phyloP scores from a whole-genome alignment of 129 eudicot genomes.

The Chrysanthemum makinoi region DNA sequence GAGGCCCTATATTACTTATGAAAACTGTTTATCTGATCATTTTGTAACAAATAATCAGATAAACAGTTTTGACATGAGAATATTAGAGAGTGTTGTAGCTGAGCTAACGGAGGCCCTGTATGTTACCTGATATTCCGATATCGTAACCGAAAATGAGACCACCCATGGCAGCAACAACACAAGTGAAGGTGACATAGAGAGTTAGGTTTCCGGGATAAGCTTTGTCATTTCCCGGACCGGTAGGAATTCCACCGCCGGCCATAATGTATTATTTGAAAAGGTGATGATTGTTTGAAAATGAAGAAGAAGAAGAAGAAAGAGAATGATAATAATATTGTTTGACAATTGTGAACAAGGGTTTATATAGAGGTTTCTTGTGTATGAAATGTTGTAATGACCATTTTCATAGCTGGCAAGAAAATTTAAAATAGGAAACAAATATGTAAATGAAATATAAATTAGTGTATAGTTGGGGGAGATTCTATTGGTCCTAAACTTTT shows the following conservation, averaged over 20 bases:
- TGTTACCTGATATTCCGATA: conserved; percentile 84
- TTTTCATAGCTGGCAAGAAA: conserved; percentile 25
- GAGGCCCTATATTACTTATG: no score
- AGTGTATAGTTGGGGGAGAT: conserved; percentile 18
- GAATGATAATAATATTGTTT: conserved; percentile 16
- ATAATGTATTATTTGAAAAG: conserved; percentile 29
- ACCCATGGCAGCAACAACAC: conserved; percentile 96
- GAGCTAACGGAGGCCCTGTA: no score
- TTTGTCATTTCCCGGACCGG: conserved; percentile 49
- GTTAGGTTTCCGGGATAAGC: conserved; percentile 88
- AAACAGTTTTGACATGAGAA: no score
- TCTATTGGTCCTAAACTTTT: conserved; percentile 9
- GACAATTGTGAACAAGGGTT: background rate
- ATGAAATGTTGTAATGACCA: conserved; percentile 1
- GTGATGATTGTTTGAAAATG: conserved; percentile 1
- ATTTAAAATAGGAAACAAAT: background rate
- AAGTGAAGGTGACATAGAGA: conserved; percentile 57
- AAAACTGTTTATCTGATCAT: no score
- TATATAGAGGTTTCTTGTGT: conserved; percentile 24
- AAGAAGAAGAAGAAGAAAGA: background rate
- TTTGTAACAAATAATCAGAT: no score
- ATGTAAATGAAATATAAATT: background rate
- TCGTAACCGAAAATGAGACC: conserved; percentile 96
- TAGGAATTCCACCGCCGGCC: conserved; percentile 74
- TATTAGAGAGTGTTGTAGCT: no score